A percentile compares a stretch with the other conserved stretches of the same genome.
Conservation (phyloP, 192 early-diverging fungal species). For the Bifiguratus adelaidae region DNA sequence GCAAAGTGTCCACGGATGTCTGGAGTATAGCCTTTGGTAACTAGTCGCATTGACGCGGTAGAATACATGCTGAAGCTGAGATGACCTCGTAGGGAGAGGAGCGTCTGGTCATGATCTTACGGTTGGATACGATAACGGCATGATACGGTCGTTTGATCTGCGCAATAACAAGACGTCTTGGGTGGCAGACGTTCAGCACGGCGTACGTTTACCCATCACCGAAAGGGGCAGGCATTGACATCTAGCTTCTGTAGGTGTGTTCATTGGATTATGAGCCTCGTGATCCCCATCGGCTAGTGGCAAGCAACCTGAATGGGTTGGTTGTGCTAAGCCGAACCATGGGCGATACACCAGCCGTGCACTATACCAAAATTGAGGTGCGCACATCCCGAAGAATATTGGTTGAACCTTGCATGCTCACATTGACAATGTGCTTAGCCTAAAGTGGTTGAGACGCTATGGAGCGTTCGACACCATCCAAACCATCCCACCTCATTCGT, state of each 20-base stretch:
- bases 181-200: conserved; percentile 62
- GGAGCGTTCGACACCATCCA: conserved; percentile 52
- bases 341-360: too few species aligned
- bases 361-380: conserved; percentile 7
- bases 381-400: conserved; percentile 15
- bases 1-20: conserved; percentile 33
- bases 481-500: conserved; percentile 56
- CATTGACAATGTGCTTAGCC: neutral
- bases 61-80: neutral
- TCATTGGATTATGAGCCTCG: conserved; percentile 40
- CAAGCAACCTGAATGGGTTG: conserved; percentile 39
- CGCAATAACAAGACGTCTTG: conserved; percentile 39
- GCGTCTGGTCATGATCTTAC: conserved; percentile 26
- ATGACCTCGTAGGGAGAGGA: neutral
- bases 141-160: conserved; percentile 62
- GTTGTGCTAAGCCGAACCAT: conserved; percentile 46
- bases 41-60: conserved; percentile 36
- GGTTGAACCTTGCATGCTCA: neutral
- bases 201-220: conserved; percentile 22
- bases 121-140: conserved; percentile 68
- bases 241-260: conserved; percentile 8
- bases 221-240: conserved; percentile 27
- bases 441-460: conserved; percentile 31
- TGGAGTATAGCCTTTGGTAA: conserved; percentile 72
- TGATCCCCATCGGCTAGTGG: conserved; percentile 41